A percentile compares a stretch with the other conserved stretches of the same genome.
phyloP scores from a whole-genome alignment of 192 early-diverging fungal species.

The Backusella tarrabulga region DNA sequence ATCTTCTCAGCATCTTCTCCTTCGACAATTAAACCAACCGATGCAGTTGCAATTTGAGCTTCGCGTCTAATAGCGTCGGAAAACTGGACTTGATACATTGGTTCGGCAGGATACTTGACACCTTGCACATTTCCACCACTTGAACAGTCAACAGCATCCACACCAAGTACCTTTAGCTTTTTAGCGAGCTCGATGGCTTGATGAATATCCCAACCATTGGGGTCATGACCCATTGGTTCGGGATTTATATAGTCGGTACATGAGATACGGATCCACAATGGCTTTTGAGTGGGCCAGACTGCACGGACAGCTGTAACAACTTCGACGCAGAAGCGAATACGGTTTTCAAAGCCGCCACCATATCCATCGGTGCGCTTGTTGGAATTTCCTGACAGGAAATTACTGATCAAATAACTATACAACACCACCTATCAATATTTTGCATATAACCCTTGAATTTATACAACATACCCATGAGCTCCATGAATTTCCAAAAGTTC shows the following conservation, averaged over 20 bases:
- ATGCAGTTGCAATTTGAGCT: slow-evolving; percentile 53
- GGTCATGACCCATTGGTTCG: slow-evolving; percentile 36
- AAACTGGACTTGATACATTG: slow-evolving; percentile 67
- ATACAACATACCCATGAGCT: slow-evolving; percentile 64
- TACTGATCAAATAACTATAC: slow-evolving; percentile 78
- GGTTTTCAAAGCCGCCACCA: slow-evolving; percentile 90
- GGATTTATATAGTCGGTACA: slow-evolving; percentile 67
- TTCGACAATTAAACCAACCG: slow-evolving; percentile 75
- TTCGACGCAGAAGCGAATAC: slow-evolving; percentile 75
- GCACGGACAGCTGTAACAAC: slow-evolving; percentile 56
- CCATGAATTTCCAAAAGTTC: slow-evolving; percentile 43
- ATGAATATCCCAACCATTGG: slow-evolving; percentile 68
- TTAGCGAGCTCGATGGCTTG: slow-evolving; percentile 66
- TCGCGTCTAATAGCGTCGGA: slow-evolving; percentile 54
- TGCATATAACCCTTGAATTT: not conserved
- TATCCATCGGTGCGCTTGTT: slow-evolving; percentile 91
- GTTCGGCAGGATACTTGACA: slow-evolving; percentile 17
- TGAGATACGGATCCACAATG: slow-evolving; percentile 84
- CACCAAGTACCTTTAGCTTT: slow-evolving; percentile 59
- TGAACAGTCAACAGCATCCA: slow-evolving; percentile 86
- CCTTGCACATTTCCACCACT: slow-evolving; percentile 61
- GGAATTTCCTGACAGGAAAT: slow-evolving; percentile 76
- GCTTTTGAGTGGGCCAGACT: slow-evolving; percentile 76
- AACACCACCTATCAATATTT: slow-evolving; percentile 75
- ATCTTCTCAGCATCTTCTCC: slow-evolving; percentile 69